Base-by-base conservation (phyloP, 2,329 filamentous ascomycete species). In the Colletotrichum sojae region DNA sequence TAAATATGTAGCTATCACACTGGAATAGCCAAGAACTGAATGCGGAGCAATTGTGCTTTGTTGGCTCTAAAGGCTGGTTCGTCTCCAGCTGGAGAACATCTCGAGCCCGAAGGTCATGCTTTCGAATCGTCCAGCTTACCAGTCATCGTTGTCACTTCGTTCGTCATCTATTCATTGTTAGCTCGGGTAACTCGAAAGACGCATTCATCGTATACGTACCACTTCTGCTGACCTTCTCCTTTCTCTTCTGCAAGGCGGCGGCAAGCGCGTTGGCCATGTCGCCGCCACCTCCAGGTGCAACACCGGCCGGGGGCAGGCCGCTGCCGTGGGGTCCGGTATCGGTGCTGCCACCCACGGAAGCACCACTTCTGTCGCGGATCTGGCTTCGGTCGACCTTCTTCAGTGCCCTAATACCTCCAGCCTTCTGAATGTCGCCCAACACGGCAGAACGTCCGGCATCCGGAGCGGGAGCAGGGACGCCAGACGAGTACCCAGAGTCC, bases 171-270 rank as follows among this genome's bases (percentile, higher is more conserved):
- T 6, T 70, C 70, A 4, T 22, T 13, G n/a, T 69, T 51, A 69
- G 59, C 63, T 36, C 12, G 2, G 8, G 8, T 6, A 20, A 18
- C 6, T 25, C 54, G 58, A 68, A 52, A 71, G 71, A 66, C 57
- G 45, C 18, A 59, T 12, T 18, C 3, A 22, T 2, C 18, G 2
- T 31, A 27, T 60, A 91, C 93, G 90, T 89, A 98, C 95, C 95
- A 86, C 94, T 97, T 79, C 93, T 92, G 82, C 93, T 94, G 78
- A 98, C 95, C 86, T 97, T 97, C 81, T 94, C 90, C 85, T 98
- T 98, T 80, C 95, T 88, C 83, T 93, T 92, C 77, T 91, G 89
- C 75, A 95, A 81, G 66, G 92, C 92, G 69, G 90, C 91, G 69
- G 93, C 93, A 74, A 97, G 83, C 55, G 94, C 95, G 82, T 92